Base-by-base conservation (phyloP, 2,329 filamentous ascomycete species). In the Periconia digitata region DNA sequence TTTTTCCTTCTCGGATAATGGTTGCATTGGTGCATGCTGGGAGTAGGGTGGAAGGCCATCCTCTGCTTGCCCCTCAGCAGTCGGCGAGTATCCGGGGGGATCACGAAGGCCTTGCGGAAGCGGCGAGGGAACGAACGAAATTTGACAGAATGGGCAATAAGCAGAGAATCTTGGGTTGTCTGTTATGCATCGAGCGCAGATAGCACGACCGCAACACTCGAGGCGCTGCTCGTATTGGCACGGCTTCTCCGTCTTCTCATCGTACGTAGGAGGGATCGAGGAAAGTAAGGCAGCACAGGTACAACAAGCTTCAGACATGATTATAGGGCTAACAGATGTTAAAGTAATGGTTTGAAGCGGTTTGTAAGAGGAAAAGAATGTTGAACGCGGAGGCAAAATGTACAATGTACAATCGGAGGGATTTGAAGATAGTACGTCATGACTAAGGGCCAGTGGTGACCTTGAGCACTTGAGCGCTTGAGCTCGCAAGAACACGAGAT, bases 71-170 rank as follows among this genome's bases (percentile, higher is more conserved):
- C 47, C 54, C 46, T 58, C 51, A 48, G 40, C 64, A 54, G 61
- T 76, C 73, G 74, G 72, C 59, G 72, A 75, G 60, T 90, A 90
- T 10, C 81, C 76, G 1, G 86, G 86, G n/a, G 86, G 86, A 50
- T 86, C 82, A 62, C 78, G 81, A 20, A 90, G 76, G 10, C 85
- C 84, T 70, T 84, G 84, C 1, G 84, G 80, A 40, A 84, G 76
- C 3, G 85, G 70, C 7, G 82, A 82, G 2, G 85, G 82, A 4
- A 72, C 74, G 38, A 75, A 79, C 5, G 85, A 85, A 58, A 90
- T 81, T 70, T 92, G 89, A 67, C 89, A 94, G 69, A 87, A 92
- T 0, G 89, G 89, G 64, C 82, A 85, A 56, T 84, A 84, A 32
- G 76, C 74, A 44, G 80, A 79, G 71, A 90, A 91, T 35, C 87